A percentile compares a stretch with the other conserved stretches of the same genome.
Evolutionary conservation across 2,329 filamentous ascomycete species (phyloP).

Genomic region (Calonectria pauciramosa): DNA sequence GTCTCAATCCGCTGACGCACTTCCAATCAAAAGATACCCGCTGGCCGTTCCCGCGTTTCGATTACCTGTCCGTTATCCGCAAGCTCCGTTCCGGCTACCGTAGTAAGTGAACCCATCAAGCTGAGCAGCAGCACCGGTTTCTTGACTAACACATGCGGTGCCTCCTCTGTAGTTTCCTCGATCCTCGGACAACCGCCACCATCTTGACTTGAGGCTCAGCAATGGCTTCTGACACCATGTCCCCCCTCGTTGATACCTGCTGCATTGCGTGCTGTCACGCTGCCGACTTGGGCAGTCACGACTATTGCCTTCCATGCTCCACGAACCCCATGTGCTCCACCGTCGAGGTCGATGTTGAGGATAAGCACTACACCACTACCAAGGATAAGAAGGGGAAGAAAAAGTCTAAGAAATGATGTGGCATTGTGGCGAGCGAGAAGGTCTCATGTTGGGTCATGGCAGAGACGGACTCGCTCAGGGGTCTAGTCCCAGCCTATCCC

Average conservation of each 20-base stretch:
- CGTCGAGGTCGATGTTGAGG: background rate
- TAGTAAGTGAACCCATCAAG: background rate
- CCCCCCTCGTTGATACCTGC: slow-evolving; percentile 30
- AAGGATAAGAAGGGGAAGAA: slow-evolving; percentile 6
- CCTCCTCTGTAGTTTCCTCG: background rate
- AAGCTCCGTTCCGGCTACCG: background rate
- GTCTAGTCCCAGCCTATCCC: background rate
- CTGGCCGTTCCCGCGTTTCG: background rate
- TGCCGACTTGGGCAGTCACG: slow-evolving; percentile 49
- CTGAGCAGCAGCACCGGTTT: background rate
- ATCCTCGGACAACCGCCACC: background rate
- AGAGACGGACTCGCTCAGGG: background rate
- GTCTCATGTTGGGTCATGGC: background rate
- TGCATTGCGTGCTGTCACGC: slow-evolving; percentile 51
- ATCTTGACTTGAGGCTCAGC: background rate
- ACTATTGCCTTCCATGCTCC: slow-evolving; percentile 47
- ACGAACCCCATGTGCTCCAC: slow-evolving; percentile 41
- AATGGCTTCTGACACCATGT: slow-evolving; percentile 11
- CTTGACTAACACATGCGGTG: background rate
- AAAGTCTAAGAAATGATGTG: slow-evolving; percentile 1
- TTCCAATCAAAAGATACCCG: background rate
- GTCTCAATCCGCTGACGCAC: background rate
- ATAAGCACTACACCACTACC: background rate
- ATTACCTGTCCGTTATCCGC: background rate
- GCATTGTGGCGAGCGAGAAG: background rate